Base-by-base conservation (phyloP, 352 stramenopile genomes). In the Saprolegnia parasitica region DNA sequence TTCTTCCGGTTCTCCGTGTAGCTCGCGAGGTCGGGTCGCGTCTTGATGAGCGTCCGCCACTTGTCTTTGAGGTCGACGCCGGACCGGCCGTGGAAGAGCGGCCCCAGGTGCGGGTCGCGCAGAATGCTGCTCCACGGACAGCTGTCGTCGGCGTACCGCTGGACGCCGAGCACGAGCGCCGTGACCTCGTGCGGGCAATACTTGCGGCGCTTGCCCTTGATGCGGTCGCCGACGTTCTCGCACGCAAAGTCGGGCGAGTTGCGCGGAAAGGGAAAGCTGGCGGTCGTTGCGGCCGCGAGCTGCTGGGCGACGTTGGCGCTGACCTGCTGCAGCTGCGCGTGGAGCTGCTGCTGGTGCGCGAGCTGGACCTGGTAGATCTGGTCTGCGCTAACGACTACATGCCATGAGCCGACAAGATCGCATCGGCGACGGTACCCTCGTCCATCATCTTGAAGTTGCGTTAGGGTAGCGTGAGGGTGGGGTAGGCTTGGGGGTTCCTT, bases 1-100 rank as follows among this genome's bases (percentile, higher is more conserved):
- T 93, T 93, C 58, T 93, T 93, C n/a, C 85, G 80, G 68, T 93
- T 93, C 55, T 93, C 83, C 15, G 85, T 93, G 74, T 93, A 93
- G 50, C 77, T 72, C 15, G 83, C 79, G 5, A 93, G 75, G 60
- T 93, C 85, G 0, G 85, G 83, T 50, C 83, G 76, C 3, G 81
- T 90, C 73, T 93, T 93, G 71, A 93, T 93, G 0, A 93, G 60
- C 16, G 85, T 93, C 21, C 85, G 73, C 85, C 85, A 93, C 63
- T 93, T 93, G 71, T 93, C 85, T 72, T 93, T 93, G 32, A 93
- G 68, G 49, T 93, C 85, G 0, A 93, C 85, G 46, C 85, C 85
- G 18, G 81, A 90, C 26, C 85, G 81, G 1, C 83, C 85, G 56
- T 93, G 85, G 40, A 93, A 93, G 32, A 93, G 74, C 55, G 86